Percentiles rank a stretch among this genome's conserved stretches.
Conservation (phyloP, 164 flowering plant genomes). For the Piper longum region DNA sequence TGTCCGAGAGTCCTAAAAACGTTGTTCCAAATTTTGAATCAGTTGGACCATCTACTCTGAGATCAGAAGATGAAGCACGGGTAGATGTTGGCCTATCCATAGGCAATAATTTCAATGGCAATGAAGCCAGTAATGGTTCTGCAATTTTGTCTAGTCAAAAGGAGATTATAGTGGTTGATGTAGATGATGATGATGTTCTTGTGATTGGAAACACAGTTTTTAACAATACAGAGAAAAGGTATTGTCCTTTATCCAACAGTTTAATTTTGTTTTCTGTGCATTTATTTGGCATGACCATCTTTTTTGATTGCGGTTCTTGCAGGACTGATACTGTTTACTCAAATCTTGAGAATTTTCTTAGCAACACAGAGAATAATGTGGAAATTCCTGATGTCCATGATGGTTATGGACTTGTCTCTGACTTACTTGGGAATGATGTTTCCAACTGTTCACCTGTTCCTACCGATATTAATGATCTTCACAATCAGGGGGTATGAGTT, state of each 20-base stretch:
- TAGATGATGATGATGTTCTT: constrained; percentile 42
- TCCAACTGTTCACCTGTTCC: constrained; percentile 49
- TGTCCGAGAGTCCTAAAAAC: constrained; percentile 32
- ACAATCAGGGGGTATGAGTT: constrained; percentile 51
- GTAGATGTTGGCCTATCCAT: constrained; percentile 52
- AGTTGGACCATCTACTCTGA: constrained; percentile 22
- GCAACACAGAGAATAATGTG: constrained; percentile 24
- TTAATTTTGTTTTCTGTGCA: not conserved
- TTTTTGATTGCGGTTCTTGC: constrained; percentile 5
- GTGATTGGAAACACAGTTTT: constrained; percentile 25
- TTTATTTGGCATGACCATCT: not conserved
- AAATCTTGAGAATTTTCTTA: constrained; percentile 36
- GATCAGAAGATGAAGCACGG: constrained; percentile 23
- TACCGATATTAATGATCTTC: constrained; percentile 35
- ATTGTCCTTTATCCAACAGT: constrained; percentile 9
- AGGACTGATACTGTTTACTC: constrained; percentile 45
- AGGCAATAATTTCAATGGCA: constrained; percentile 25
- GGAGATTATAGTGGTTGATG: constrained; percentile 56
- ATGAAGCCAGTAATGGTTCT: constrained; percentile 7
- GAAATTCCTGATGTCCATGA: constrained; percentile 56
- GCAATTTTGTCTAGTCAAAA: constrained; percentile 19
- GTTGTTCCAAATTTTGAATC: constrained; percentile 13
- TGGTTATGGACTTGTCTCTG: constrained; percentile 76
- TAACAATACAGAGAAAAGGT: constrained; percentile 26
- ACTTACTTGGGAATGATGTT: constrained; percentile 53